Percentiles rank a stretch among this genome's conserved stretches.
Conservation (phyloP, 176 grass and related monocot species). For the Triticum urartu region DNA sequence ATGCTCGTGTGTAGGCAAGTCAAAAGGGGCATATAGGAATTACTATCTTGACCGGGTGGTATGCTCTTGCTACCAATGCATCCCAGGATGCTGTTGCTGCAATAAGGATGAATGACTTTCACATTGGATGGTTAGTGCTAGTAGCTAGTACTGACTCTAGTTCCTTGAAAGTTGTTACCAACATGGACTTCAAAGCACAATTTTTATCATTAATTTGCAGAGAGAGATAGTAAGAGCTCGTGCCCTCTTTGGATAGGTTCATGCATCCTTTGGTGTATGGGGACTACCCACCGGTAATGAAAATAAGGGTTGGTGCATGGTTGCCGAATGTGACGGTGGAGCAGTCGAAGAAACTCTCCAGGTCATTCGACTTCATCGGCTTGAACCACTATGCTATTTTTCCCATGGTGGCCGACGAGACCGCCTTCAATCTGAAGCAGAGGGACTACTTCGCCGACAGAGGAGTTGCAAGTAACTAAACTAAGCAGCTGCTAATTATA, state of each 20-base stretch:
- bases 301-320: slow-evolving; percentile 39
- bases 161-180: background rate
- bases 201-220: background rate
- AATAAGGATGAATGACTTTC: slow-evolving; percentile 39
- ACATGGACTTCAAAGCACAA: background rate
- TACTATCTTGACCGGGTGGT: slow-evolving; percentile 58
- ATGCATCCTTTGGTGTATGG: slow-evolving; percentile 30
- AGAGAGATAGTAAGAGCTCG: background rate
- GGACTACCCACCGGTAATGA: slow-evolving; percentile 65
- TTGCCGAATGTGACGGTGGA: slow-evolving; percentile 37
- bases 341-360: slow-evolving; percentile 37
- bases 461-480: slow-evolving; percentile 28
- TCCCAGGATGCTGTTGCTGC: slow-evolving; percentile 50
- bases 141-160: too few species aligned
- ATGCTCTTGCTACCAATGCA: slow-evolving; percentile 38
- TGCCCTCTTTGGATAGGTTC: slow-evolving; percentile 37
- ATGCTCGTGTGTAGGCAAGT: slow-evolving; percentile 12
- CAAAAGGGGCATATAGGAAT: slow-evolving; percentile 70
- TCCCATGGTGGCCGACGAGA: background rate
- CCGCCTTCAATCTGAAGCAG: background rate
- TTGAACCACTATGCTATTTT: slow-evolving; percentile 57
- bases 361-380: slow-evolving; percentile 80
- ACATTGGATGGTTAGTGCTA: too few species aligned
- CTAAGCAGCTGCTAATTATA: background rate
- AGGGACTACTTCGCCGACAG: slow-evolving; percentile 53